Evolutionary conservation across 1,284 basidiomycete species (phyloP).

Genomic region (Sparassis latifolia): DNA sequence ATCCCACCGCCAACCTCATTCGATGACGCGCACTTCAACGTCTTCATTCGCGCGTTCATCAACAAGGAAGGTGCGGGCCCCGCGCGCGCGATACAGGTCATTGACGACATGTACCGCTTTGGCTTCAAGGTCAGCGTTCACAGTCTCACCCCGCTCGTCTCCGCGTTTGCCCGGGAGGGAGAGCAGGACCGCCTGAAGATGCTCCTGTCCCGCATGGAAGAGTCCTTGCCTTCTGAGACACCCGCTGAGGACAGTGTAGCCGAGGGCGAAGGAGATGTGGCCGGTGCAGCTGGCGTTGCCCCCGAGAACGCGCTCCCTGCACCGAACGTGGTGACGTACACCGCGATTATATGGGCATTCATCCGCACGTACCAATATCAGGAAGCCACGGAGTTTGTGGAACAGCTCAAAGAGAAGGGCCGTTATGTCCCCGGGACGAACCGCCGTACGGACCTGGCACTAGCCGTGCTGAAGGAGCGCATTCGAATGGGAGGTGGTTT

Average conservation of each 20-base stretch:
- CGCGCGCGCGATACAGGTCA: slow-evolving; percentile 13
- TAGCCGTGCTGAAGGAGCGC: background rate
- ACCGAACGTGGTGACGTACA: slow-evolving; percentile 19
- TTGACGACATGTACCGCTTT: slow-evolving; percentile 29
- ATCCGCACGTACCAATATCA: slow-evolving; percentile 14
- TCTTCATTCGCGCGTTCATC: slow-evolving; percentile 19
- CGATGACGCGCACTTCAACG: slow-evolving; percentile 19
- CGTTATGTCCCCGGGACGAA: slow-evolving; percentile 15
- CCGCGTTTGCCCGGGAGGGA: slow-evolving; percentile 22
- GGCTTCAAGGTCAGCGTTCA: slow-evolving; percentile 21
- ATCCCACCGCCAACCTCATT: slow-evolving; percentile 12
- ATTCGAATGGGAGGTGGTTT: too few relatives aligned
- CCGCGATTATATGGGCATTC: slow-evolving; percentile 26
- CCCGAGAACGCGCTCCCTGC: background rate
- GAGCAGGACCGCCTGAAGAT: slow-evolving; percentile 11
- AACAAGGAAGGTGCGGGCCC: background rate
- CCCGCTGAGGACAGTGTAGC: background rate
- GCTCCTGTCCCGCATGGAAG: slow-evolving; percentile 8
- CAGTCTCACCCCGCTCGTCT: slow-evolving; percentile 10
- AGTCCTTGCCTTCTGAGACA: background rate
- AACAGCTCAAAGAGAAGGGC: slow-evolving; percentile 15
- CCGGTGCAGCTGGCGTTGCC: background rate
- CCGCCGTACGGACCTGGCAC: slow-evolving; percentile 2
- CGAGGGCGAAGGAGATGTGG: background rate
- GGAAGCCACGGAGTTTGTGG: slow-evolving; percentile 21